Evolutionary conservation across 768 basidiomycete genomes (phyloP).

Genomic region (Gymnopilus junonius): DNA sequence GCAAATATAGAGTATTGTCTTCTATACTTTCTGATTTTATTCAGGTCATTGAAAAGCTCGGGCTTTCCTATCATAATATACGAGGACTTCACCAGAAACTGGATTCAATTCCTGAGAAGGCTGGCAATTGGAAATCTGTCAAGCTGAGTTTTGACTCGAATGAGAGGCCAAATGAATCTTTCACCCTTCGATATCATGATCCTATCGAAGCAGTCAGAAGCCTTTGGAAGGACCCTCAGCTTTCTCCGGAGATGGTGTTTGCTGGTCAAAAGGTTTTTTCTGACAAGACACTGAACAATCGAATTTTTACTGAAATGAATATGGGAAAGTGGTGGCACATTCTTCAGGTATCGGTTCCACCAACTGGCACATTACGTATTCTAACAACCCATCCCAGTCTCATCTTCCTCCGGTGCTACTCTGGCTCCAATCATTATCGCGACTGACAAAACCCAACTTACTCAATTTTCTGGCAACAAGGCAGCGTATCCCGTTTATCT

Average conservation of each 20-base stretch:
- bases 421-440: slow-evolving; percentile 44
- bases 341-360: slow-evolving; percentile 33
- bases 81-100: slow-evolving; percentile 28
- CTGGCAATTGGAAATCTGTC: slow-evolving; percentile 13
- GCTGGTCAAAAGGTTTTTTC: slow-evolving; percentile 29
- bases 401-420: slow-evolving; percentile 27
- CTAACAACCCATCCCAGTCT: not conserved
- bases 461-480: not conserved
- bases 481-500: slow-evolving; percentile 44
- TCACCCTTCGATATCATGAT: slow-evolving; percentile 26
- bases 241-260: slow-evolving; percentile 30
- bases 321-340: slow-evolving; percentile 41
- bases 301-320: slow-evolving; percentile 40
- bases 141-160: slow-evolving; percentile 12
- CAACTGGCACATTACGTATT: not conserved
- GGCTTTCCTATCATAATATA: slow-evolving; percentile 28
- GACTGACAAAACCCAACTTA: too few relatives aligned
- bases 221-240: slow-evolving; percentile 32
- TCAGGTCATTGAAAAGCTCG: slow-evolving; percentile 19
- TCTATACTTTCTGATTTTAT: not conserved
- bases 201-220: slow-evolving; percentile 33
- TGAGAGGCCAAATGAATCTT: slow-evolving; percentile 23
- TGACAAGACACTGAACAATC: slow-evolving; percentile 12
- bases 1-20: not conserved
- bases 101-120: slow-evolving; percentile 29